phyloP scores from a whole-genome alignment of 257 asterid genomes.

The Nemophila menziesii region DNA sequence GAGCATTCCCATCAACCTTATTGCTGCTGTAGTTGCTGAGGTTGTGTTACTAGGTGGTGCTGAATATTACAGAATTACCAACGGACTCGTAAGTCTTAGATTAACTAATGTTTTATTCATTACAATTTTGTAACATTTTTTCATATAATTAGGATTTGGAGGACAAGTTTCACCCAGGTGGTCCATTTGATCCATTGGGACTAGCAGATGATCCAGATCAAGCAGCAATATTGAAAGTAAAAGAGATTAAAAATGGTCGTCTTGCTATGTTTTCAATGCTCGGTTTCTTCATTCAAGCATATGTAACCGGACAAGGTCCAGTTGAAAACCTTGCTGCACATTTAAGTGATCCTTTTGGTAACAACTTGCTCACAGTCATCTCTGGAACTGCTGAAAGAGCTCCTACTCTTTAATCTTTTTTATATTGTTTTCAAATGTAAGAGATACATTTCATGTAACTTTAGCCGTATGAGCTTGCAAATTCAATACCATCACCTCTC shows the following conservation, averaged over 20 bases:
- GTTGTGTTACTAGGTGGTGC: constrained; percentile 94
- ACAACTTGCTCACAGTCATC: constrained; percentile 90
- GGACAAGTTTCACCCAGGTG: constrained; percentile 97
- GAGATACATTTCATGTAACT: constrained; percentile 1
- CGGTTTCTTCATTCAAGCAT: constrained; percentile 91
- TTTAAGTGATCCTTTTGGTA: constrained; percentile 91
- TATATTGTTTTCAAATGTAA: background rate
- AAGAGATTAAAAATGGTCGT: constrained; percentile 92
- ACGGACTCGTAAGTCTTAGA: constrained; percentile 48
- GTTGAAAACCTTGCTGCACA: constrained; percentile 91
- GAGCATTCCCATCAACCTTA: constrained; percentile 86
- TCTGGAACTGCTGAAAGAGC: constrained; percentile 64
- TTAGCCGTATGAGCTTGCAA: background rate
- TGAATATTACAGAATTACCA: constrained; percentile 81
- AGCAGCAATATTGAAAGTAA: constrained; percentile 84
- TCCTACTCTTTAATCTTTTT: constrained; percentile 48
- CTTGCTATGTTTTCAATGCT: constrained; percentile 94
- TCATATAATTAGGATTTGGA: constrained; percentile 46
- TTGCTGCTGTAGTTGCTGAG: constrained; percentile 70
- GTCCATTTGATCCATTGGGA: constrained; percentile 91
- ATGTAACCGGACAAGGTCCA: constrained; percentile 86
- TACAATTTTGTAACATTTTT: background rate
- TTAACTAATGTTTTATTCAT: too few relatives aligned
- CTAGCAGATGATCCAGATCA: constrained; percentile 90
- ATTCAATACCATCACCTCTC: background rate